Percentiles rank a stretch among this genome's conserved stretches.
These are phyloP conservation scores for Emergomyces africanus DNA, from an alignment of 2,329 filamentous ascomycete genomes.

Conservation along the genomic window DNA sequence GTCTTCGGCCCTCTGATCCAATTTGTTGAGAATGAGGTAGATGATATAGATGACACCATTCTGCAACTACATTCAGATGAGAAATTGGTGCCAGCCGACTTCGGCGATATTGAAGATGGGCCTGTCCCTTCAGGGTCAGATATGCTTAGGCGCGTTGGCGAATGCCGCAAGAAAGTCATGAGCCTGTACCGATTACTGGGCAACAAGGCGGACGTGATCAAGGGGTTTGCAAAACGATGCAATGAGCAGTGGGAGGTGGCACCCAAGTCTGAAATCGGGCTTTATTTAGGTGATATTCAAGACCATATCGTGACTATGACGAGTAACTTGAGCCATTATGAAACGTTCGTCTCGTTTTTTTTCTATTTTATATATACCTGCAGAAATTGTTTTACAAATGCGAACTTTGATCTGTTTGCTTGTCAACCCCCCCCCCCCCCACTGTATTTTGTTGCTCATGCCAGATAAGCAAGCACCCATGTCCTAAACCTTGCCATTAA, in stretches of 20 bases:
- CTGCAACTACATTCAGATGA: conserved; percentile 57
- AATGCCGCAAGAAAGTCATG: conserved; percentile 97
- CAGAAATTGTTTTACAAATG: too few species aligned
- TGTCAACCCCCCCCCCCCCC: too few species aligned
- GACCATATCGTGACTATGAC: conserved; percentile 99
- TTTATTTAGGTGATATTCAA: conserved; percentile 96
- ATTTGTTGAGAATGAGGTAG: conserved; percentile 87
- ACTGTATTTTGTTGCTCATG: too few species aligned
- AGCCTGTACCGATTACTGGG: conserved; percentile 81
- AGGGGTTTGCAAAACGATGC: conserved; percentile 95
- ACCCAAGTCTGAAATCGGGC: conserved; percentile 86
- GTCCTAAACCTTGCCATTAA: background rate
- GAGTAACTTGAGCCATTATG: conserved; percentile 86
- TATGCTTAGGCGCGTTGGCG: conserved; percentile 85
- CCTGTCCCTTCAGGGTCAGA: conserved; percentile 48
- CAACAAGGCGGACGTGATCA: conserved; percentile 98
- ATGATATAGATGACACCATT: conserved; percentile 91
- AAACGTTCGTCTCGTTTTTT: conserved; percentile 56
- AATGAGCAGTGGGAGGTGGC: conserved; percentile 98
- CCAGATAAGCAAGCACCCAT: background rate
- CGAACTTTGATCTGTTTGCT: too few species aligned
- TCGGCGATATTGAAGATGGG: conserved; percentile 14
- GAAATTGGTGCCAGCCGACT: conserved; percentile 16
- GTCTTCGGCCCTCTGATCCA: conserved; percentile 89
- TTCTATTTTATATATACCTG: too few species aligned